Base-by-base conservation (phyloP, 306 rosid genomes). In the Quercus robur region DNA sequence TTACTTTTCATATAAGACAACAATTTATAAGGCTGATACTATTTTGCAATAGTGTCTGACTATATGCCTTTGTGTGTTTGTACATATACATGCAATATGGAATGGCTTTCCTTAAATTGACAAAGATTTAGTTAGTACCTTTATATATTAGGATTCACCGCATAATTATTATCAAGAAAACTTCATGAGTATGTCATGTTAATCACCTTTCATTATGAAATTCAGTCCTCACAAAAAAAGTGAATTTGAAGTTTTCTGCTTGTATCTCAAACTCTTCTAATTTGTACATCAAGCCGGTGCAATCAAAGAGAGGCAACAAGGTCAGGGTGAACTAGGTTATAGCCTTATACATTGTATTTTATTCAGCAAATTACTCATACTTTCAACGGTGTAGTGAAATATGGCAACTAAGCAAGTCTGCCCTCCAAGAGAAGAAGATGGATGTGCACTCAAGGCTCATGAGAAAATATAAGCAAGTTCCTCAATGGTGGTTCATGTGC, bases 361-460 rank as follows among this genome's bases (percentile, higher is more conserved):
- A 30, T 75, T 75, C 20, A 30, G 28, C 52, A 17, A 21, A 33
- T 9, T 49, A 10, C 51, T 74, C 17, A 20, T 18, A 49, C 25
- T 70, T 77, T 68, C n/a, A 31, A 17, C 44, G 14, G 4, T 82
- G 87, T 85, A 93, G 98, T 58, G 97, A 93, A 14, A 89, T 91
- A 73, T 79, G 84, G 92, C 74, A 87, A 78, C 86, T 90, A 56
- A 91, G 94, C 75, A 91, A 79, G 87, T 88, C 97, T 79, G 94
- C 91, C 41, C 81, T 93, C 83, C 82, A 85, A 76, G 86, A 84
- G 75, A 90, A 91, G 78, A 77, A 73, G 80, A 85, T 85, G 78
- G 97, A 93, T 69, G 91, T 93, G 85, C 98, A 93, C 84, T 90
- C 98, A 4, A 93, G 87, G 80, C 91, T 88, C 71, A 91, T 93